A percentile compares a stretch with the other conserved stretches of the same genome.
Conservation (phyloP, 2,329 filamentous ascomycete species). For the Cladosporium sp. region DNA sequence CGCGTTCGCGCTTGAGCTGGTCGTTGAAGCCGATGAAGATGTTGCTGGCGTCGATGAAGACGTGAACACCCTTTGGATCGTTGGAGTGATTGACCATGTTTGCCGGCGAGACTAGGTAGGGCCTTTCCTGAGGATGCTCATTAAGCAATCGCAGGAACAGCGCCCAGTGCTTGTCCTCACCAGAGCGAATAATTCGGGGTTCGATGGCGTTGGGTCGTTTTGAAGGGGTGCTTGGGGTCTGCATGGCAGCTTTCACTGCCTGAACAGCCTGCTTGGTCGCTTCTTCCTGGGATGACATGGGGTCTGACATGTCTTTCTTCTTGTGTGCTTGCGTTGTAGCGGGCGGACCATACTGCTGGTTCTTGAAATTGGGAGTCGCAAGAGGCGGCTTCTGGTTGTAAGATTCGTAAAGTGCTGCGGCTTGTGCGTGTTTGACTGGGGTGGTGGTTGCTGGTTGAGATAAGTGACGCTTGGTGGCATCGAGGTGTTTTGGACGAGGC, state of each 20-base stretch:
- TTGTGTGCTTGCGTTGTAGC: conserved; percentile 3
- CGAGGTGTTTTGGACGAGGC: conserved; percentile 1
- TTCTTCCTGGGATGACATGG: background rate
- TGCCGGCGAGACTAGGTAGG: conserved; percentile 41
- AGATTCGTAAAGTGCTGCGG: conserved; percentile 2
- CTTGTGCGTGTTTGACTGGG: conserved; percentile 5
- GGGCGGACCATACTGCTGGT: conserved; percentile 5
- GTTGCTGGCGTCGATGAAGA: conserved; percentile 77
- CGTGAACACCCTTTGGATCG: conserved; percentile 51
- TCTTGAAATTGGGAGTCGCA: conserved; percentile 10
- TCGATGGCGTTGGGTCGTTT: conserved; percentile 24
- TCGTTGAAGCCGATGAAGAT: conserved; percentile 87
- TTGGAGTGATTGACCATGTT: conserved; percentile 42
- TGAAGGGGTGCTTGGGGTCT: conserved; percentile 9
- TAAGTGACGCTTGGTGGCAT: conserved; percentile 7
- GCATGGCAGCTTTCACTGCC: conserved; percentile 10
- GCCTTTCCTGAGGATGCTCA: conserved; percentile 36
- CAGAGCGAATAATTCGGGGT: conserved; percentile 37
- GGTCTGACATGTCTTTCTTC: background rate
- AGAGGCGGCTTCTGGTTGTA: conserved; percentile 9
- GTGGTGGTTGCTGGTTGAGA: conserved; percentile 10
- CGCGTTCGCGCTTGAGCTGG: conserved; percentile 60
- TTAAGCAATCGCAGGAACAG: conserved; percentile 41
- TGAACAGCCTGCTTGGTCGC: conserved; percentile 9
- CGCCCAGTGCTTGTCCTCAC: conserved; percentile 43